phyloP scores from a whole-genome alignment of 805 yeast species.

The Maudiozyma barnettii region DNA sequence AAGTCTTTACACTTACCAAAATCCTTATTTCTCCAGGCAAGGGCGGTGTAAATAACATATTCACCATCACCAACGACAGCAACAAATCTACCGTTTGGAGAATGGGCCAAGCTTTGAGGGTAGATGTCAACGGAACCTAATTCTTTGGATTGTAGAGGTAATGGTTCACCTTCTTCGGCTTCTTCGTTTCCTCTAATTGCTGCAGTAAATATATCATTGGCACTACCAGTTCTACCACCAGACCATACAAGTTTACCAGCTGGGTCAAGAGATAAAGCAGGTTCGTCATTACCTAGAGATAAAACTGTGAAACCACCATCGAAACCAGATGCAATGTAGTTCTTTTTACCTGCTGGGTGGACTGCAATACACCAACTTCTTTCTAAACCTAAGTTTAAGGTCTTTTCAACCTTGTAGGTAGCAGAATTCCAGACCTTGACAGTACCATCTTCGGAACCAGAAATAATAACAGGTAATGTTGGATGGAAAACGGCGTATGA shows the following conservation, averaged over 20 bases:
- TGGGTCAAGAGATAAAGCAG: slow-evolving; percentile 85
- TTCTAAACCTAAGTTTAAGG: slow-evolving; percentile 83
- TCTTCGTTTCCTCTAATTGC: slow-evolving; percentile 64
- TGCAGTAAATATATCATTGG: slow-evolving; percentile 68
- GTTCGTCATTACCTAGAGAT: slow-evolving; percentile 89
- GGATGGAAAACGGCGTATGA: slow-evolving; percentile 97
- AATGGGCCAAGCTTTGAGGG: slow-evolving; percentile 79
- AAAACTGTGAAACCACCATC: slow-evolving; percentile 90
- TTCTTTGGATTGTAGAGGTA: slow-evolving; percentile 76
- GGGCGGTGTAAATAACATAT: slow-evolving; percentile 87
- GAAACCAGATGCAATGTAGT: slow-evolving; percentile 82
- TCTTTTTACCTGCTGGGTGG: slow-evolving; percentile 53
- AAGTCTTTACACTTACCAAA: slow-evolving; percentile 87
- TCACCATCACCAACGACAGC: slow-evolving; percentile 98
- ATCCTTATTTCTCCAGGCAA: slow-evolving; percentile 95
- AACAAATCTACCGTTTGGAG: slow-evolving; percentile 95
- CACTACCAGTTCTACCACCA: slow-evolving; percentile 51
- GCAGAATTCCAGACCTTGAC: slow-evolving; percentile 91
- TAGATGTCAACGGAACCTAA: slow-evolving; percentile 89
- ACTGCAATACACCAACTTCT: slow-evolving; percentile 93
- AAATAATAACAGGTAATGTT: slow-evolving; percentile 86
- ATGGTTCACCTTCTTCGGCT: slow-evolving; percentile 68
- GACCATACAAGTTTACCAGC: slow-evolving; percentile 89
- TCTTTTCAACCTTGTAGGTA: slow-evolving; percentile 87
- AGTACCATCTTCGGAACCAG: slow-evolving; percentile 96